Conservation (phyloP, 2,329 filamentous ascomycete species). For the Venturia effusa region DNA sequence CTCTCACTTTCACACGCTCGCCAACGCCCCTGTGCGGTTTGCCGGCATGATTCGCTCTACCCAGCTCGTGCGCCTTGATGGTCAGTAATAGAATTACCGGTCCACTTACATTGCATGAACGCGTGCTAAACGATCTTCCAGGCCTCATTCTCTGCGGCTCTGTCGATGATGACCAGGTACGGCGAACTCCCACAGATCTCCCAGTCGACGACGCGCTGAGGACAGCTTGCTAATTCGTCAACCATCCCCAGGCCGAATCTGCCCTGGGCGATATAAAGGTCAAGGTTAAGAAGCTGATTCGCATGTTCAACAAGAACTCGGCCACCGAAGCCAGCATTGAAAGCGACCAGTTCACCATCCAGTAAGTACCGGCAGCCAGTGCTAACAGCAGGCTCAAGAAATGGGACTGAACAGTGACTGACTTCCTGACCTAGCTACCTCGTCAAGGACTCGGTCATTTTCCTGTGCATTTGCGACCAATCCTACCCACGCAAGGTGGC, state of each 20-base stretch:
- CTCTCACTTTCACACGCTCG: background rate
- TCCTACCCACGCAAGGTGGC: constrained; percentile 96
- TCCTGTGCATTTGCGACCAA: constrained; percentile 85
- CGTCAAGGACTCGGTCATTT: constrained; percentile 73
- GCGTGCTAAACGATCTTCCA: constrained; percentile 28
- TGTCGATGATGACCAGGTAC: constrained; percentile 76
- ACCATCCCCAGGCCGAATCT: constrained; percentile 46
- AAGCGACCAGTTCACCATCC: constrained; percentile 68
- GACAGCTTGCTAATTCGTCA: background rate
- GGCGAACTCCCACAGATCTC: background rate
- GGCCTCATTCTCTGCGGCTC: constrained; percentile 92
- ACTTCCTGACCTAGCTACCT: constrained; percentile 52
- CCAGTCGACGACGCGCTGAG: constrained; percentile 13
- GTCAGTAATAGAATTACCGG: constrained; percentile 37
- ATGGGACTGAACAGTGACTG: background rate
- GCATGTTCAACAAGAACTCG: constrained; percentile 77
- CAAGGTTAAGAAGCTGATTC: constrained; percentile 83
- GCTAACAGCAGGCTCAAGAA: background rate
- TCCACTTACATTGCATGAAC: background rate
- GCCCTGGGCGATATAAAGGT: constrained; percentile 79
- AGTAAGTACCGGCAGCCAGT: constrained; percentile 46
- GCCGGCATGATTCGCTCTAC: constrained; percentile 76
- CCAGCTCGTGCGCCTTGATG: constrained; percentile 87
- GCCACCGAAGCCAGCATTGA: constrained; percentile 90
- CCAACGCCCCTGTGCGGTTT: background rate